Evolutionary conservation across 345 rosid species (phyloP).

Genomic region (Brassica nigra): DNA sequence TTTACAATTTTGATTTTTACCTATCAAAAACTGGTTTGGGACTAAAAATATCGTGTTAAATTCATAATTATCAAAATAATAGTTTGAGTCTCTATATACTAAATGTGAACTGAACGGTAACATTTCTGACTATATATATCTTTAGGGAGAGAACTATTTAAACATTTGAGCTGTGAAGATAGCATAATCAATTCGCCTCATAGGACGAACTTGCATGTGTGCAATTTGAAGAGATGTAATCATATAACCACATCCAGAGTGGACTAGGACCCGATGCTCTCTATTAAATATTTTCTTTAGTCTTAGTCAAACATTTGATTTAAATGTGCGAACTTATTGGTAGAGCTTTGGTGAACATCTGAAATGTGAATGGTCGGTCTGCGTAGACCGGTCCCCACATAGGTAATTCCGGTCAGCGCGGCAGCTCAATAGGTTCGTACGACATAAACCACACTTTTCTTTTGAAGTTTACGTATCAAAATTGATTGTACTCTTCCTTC

Average conservation of each 20-base stretch:
- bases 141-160: background rate
- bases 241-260: slow-evolving; percentile 23
- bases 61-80: background rate
- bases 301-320: slow-evolving; percentile 31
- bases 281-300: background rate
- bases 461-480: slow-evolving; percentile 38
- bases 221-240: slow-evolving; percentile 12
- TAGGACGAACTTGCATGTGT: slow-evolving; percentile 29
- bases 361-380: slow-evolving; percentile 35
- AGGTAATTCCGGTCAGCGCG: slow-evolving; percentile 20
- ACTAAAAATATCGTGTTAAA: background rate
- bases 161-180: slow-evolving; percentile 20
- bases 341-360: slow-evolving; percentile 32
- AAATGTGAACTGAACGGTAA: slow-evolving; percentile 9
- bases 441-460: slow-evolving; percentile 15
- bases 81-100: background rate
- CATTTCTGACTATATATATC: background rate
- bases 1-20: background rate
- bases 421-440: slow-evolving; percentile 27
- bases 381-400: slow-evolving; percentile 31
- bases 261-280: slow-evolving; percentile 30
- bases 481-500: slow-evolving; percentile 22
- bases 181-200: slow-evolving; percentile 21
- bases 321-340: slow-evolving; percentile 21
- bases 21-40: slow-evolving; percentile 2